phyloP scores from a whole-genome alignment of 805 yeast species.

The Maudiozyma pseudohumilis region DNA sequence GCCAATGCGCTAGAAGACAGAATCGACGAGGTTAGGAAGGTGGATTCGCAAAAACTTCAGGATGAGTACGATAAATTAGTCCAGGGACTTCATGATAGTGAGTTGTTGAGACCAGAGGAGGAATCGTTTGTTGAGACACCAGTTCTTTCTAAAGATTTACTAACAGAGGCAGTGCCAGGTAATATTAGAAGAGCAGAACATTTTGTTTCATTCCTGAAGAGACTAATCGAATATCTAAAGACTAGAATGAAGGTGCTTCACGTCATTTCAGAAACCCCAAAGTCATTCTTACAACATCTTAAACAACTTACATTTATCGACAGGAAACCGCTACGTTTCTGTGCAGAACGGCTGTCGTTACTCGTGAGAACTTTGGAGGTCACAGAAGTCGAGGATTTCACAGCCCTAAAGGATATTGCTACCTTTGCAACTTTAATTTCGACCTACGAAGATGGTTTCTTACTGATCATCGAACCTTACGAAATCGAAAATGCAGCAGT shows the following conservation, averaged over 20 bases:
- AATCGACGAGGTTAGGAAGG: conserved; percentile 74
- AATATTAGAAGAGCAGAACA: conserved; percentile 96
- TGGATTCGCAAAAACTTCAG: conserved; percentile 75
- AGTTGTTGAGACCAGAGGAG: conserved; percentile 46
- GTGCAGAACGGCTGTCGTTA: conserved; percentile 83
- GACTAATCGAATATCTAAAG: conserved; percentile 88
- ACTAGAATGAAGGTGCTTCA: conserved; percentile 96
- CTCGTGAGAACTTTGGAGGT: conserved; percentile 84
- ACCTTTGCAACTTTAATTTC: conserved; percentile 94
- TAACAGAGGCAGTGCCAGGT: conserved; percentile 94
- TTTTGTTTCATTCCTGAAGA: conserved; percentile 81
- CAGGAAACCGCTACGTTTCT: conserved; percentile 79
- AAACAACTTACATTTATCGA: conserved; percentile 91
- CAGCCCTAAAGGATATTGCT: conserved; percentile 89
- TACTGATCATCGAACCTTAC: conserved; percentile 86
- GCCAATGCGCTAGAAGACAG: conserved; percentile 68
- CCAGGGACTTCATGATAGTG: conserved; percentile 78
- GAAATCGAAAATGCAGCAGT: conserved; percentile 93
- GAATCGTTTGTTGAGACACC: conserved; percentile 73
- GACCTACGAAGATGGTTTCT: conserved; percentile 89
- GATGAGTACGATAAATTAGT: conserved; percentile 88
- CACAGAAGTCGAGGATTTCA: conserved; percentile 80
- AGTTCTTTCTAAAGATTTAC: conserved; percentile 69
- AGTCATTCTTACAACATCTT: conserved; percentile 82
- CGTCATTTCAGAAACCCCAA: conserved; percentile 96